phyloP scores from a whole-genome alignment of 805 yeast genomes.

The Starmerella sirachaensis region DNA sequence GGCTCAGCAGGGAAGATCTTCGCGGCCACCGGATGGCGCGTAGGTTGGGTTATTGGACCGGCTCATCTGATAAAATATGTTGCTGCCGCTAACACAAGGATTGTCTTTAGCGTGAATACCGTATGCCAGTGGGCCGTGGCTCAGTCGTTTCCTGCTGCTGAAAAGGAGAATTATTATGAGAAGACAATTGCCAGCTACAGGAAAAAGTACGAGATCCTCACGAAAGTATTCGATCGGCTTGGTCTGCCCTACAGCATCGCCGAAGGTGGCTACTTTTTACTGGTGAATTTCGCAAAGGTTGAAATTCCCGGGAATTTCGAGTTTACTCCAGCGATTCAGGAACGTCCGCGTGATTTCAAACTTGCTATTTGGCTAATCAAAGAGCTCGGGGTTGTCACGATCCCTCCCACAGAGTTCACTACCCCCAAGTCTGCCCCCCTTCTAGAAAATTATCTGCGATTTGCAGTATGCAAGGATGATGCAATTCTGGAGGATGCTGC shows the following conservation, averaged over 20 bases:
- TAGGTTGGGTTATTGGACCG: conserved; percentile 90
- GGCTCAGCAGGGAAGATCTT: conserved; percentile 97
- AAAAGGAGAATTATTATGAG: conserved; percentile 52
- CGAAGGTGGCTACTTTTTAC: conserved; percentile 85
- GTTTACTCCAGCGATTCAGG: conserved; percentile 57
- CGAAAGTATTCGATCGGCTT: conserved; percentile 69
- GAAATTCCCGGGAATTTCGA: conserved; percentile 61
- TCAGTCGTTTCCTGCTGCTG: conserved; percentile 54
- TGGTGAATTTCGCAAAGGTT: conserved; percentile 77
- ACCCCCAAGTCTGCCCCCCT: conserved; percentile 55
- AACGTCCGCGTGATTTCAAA: conserved; percentile 73
- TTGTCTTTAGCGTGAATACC: conserved; percentile 81
- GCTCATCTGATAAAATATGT: conserved; percentile 71
- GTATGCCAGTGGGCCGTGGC: conserved; percentile 91
- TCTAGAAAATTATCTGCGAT: conserved; percentile 76
- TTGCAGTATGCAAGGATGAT: conserved; percentile 95
- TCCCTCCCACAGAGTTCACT: conserved; percentile 95
- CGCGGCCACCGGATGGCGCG: conserved; percentile 99
- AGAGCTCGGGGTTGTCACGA: conserved; percentile 88
- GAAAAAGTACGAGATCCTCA: conserved; percentile 61
- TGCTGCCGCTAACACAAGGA: conserved; percentile 83
- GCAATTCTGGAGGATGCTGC: conserved; percentile 70
- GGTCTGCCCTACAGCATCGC: conserved; percentile 82
- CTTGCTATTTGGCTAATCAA: conserved; percentile 86
- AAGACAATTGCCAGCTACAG: conserved; percentile 55